Conservation (phyloP, 306 rosid species). For the Nissolia schottii region DNA sequence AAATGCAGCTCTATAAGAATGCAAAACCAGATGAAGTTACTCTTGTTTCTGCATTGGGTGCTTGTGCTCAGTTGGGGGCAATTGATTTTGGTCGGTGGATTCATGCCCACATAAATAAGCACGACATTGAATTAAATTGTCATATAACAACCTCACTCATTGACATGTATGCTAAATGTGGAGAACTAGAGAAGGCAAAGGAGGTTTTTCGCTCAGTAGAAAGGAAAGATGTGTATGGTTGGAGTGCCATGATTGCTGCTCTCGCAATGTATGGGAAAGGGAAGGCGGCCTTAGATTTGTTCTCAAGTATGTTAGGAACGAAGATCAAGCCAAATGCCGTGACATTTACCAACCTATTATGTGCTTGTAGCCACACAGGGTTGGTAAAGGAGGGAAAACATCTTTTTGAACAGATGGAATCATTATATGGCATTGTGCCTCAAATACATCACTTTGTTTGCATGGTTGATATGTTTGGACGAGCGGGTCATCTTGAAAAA, state of each 20-base stretch:
- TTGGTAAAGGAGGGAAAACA: slow-evolving; percentile 44
- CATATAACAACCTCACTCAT: slow-evolving; percentile 54
- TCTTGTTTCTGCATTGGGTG: slow-evolving; percentile 50
- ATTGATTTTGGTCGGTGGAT: slow-evolving; percentile 62
- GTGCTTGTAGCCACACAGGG: slow-evolving; percentile 63
- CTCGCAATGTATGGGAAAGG: slow-evolving; percentile 66
- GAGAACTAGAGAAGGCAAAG: slow-evolving; percentile 52
- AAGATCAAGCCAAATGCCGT: slow-evolving; percentile 57
- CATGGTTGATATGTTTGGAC: slow-evolving; percentile 54
- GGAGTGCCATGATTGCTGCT: slow-evolving; percentile 69
- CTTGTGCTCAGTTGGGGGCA: slow-evolving; percentile 63
- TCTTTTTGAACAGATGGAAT: slow-evolving; percentile 52
- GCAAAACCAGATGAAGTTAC: slow-evolving; percentile 57
- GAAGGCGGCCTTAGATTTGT: slow-evolving; percentile 43
- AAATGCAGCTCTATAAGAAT: slow-evolving; percentile 43
- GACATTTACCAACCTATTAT: slow-evolving; percentile 50
- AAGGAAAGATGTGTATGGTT: slow-evolving; percentile 54
- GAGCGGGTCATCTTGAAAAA: slow-evolving; percentile 51
- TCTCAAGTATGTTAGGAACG: slow-evolving; percentile 48
- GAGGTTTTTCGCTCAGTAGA: slow-evolving; percentile 42
- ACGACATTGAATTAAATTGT: slow-evolving; percentile 38
- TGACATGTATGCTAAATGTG: slow-evolving; percentile 70
- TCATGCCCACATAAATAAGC: slow-evolving; percentile 47
- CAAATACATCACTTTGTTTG: slow-evolving; percentile 54
- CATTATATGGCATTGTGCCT: slow-evolving; percentile 47